Evolutionary conservation across 805 yeast species (phyloP), one percentile per base, ranked within the genome.

Genomic region (Candida yuanshanica): DNA sequence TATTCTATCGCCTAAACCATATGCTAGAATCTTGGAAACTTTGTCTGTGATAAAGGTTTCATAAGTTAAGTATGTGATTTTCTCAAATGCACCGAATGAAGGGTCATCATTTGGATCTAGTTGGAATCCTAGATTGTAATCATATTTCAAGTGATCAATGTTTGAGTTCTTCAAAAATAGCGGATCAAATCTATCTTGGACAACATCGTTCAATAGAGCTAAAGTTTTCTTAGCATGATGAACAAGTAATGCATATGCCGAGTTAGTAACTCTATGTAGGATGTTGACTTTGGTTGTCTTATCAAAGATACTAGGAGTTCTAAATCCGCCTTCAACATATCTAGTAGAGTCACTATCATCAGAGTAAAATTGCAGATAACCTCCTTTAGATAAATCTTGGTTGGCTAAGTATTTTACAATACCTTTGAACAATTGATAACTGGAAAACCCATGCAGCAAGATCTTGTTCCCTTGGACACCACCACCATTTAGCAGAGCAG

Each of bases 381-480:
- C 93, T 17, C 62, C 60, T 9, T 67, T 55, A 40, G 74, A 66
- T 37, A 90, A 62, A 60, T 89, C 95, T 71, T 81, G 80, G 3
- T 85, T 76, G 3, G 96, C 95, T 46, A 91, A 58, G 56, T 83
- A 90, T 52, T 79, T 79, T 42, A 93, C 71, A 2, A 86, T 79
- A 58, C 95, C 96, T 59, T 87, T 90, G 69, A 93, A 93, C 38
- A 93, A 67, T 65, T 93, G 99, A 59, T 89, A 93, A 18, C 95
- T 83, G 4, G 96, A 88, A 60, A 84, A 91, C 1, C 98, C 99
- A 51, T 81, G 83, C 29, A 89, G 62, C 41, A 93, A 68, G 20
- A 88, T 81, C 53, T 80, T 83, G 53, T 81, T 83, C 12, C 95
- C 93, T 49, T 70, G 72, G 7, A 66, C 61, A 44, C 91, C 90